Conservation (phyloP, 179 eudicot genomes). For the Silene noctiflora region DNA sequence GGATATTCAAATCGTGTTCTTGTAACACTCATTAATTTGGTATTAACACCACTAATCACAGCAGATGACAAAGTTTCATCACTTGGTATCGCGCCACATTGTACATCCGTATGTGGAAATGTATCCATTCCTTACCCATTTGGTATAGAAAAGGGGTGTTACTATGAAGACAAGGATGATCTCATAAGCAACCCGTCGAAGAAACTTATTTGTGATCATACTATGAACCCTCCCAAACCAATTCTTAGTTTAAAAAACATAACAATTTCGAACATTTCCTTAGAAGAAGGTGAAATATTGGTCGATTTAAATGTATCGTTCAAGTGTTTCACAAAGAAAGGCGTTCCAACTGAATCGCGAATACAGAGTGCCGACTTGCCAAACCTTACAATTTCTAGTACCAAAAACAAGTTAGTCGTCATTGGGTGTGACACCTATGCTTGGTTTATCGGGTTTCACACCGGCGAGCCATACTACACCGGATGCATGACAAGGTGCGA, state of each 20-base stretch:
- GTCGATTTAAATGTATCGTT: background rate
- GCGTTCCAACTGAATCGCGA: background rate
- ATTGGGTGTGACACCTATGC: conserved; percentile 35
- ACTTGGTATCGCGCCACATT: conserved; percentile 6
- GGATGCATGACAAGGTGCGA: conserved; percentile 34
- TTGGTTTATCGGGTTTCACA: conserved; percentile 7
- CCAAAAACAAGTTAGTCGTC: conserved; percentile 24
- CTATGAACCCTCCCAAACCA: background rate
- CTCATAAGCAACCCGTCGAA: background rate
- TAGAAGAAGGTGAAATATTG: conserved; percentile 7
- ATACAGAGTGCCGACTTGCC: background rate
- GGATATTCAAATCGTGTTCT: too few species aligned
- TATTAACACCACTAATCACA: background rate
- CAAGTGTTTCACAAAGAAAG: conserved; percentile 6
- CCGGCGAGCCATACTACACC: conserved; percentile 6
- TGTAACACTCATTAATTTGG: too few species aligned
- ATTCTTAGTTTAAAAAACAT: background rate
- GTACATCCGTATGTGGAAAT: conserved; percentile 18
- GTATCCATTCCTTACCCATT: conserved; percentile 29
- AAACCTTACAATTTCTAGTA: conserved; percentile 15
- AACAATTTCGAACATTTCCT: background rate
- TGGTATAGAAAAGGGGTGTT: conserved; percentile 27
- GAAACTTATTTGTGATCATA: background rate
- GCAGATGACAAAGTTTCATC: background rate
- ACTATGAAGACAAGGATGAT: background rate